Evolutionary conservation across 1,284 basidiomycete genomes (phyloP), one percentile per base, ranked within the genome.

Genomic region (Gastroboletus turbinatus): DNA sequence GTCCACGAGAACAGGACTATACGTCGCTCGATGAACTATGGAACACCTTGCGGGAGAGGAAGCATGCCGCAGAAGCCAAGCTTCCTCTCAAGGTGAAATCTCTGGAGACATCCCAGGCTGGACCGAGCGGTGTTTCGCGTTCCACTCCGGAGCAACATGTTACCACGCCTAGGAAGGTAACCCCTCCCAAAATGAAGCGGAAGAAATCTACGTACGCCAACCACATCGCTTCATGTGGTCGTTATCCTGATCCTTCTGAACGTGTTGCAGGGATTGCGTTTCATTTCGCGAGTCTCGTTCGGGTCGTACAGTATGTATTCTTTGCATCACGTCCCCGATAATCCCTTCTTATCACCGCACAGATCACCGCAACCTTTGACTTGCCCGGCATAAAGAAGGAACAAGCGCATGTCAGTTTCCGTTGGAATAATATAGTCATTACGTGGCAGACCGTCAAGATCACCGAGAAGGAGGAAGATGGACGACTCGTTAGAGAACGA

Each of bases 361-460:
- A 64, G 68, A 72, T 73, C 43, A 76, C 73, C 35, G 80, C 78
- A 29, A 77, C 74, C 39, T 87, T 89, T 67, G 84, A 88, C 57
- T 73, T 90, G 64, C 78, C 78, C 3, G 84, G 85, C 32, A 80
- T 88, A 48, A 77, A 77, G 63, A 89, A 88, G 67, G 78, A 87
- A 56, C 83, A 90, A 57, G 81, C 88, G 55, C 87, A 89, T 60
- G 83, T 90, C 63, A 87, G 82, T 65, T 89, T 81, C 62, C 84
- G 85, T 54, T 76, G 78, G 50, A 81, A 79, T 60, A 73, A 82
- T 35, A 71, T 90, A n/a, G 75, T 87, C 29, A 75, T 90, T 39
- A 84, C 81, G n/a, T 90, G 88, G 86, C 76, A 80, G 55, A 78
- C 75, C 8, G 75, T 81, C 51, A 81, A 80, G 60, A 75, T 82